Evolutionary conservation across 306 rosid genomes (phyloP).

Genomic region (Prosopis cineraria): DNA sequence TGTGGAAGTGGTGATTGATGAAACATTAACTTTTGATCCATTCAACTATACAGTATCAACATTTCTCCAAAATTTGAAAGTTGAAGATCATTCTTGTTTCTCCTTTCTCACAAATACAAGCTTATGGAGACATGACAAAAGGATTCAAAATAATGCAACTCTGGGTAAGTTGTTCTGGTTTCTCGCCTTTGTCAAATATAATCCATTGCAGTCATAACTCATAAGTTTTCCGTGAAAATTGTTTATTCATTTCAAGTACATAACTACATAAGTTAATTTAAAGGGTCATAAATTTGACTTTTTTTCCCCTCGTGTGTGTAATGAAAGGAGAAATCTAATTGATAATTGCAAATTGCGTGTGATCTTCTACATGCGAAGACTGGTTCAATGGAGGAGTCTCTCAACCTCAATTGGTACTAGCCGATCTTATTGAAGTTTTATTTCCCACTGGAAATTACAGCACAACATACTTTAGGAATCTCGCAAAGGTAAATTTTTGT

Average conservation of each 20-base stretch:
- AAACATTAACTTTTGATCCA: slow-evolving; percentile 66
- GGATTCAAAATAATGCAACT: slow-evolving; percentile 50
- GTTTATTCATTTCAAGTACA: not conserved
- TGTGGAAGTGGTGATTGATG: slow-evolving; percentile 84
- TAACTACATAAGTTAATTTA: not conserved
- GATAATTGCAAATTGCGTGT: not conserved
- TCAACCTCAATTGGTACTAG: slow-evolving; percentile 90
- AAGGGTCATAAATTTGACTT: not conserved
- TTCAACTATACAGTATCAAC: slow-evolving; percentile 56
- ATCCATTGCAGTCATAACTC: not conserved
- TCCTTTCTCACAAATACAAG: slow-evolving; percentile 77
- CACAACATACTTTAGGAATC: slow-evolving; percentile 68
- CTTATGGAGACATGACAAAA: slow-evolving; percentile 86
- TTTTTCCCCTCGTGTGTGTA: not conserved
- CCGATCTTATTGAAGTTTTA: slow-evolving; percentile 73
- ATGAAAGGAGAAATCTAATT: not conserved
- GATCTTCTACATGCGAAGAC: slow-evolving; percentile 44
- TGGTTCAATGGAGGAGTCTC: slow-evolving; percentile 89
- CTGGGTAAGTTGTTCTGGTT: slow-evolving; percentile 52
- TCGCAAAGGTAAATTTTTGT: slow-evolving; percentile 68
- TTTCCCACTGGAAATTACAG: slow-evolving; percentile 80
- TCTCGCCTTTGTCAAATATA: slow-evolving; percentile 1
- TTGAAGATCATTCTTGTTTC: slow-evolving; percentile 90
- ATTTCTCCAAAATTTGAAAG: slow-evolving; percentile 62
- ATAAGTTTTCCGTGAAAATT: not conserved